Conservation (phyloP, 495 filamentous ascomycete species). For the Letharia columbiana region DNA sequence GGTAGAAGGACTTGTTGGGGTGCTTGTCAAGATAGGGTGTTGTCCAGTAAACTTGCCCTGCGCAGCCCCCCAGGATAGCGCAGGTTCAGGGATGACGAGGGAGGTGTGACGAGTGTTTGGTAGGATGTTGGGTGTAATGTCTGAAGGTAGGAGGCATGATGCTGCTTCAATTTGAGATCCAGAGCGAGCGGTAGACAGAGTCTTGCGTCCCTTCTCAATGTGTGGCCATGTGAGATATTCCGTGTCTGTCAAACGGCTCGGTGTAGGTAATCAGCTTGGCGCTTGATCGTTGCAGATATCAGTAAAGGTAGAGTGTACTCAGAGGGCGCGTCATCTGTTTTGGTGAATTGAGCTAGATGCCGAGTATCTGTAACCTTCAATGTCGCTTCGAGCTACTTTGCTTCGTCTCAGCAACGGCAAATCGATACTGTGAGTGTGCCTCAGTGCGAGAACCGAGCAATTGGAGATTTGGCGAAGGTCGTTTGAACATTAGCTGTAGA, state of each 20-base stretch:
- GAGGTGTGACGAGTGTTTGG: too few species aligned
- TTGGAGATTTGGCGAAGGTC: too few species aligned
- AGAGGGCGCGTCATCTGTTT: background rate
- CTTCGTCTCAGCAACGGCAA: too few species aligned
- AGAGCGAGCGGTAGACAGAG: background rate
- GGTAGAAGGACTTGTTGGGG: background rate
- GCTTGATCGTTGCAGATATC: background rate
- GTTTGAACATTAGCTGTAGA: too few species aligned
- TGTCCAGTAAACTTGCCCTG: too few species aligned
- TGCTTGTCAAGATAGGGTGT: too few species aligned
- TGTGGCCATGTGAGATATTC: background rate
- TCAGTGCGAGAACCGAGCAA: too few species aligned
- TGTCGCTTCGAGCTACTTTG: background rate
- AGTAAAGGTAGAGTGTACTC: background rate
- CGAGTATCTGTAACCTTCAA: background rate
- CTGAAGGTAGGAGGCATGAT: background rate
- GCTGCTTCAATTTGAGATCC: background rate
- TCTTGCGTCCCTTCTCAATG: background rate
- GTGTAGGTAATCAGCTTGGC: background rate
- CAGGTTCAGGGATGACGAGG: too few species aligned
- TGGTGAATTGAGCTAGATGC: too few species aligned
- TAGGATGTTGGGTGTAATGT: background rate
- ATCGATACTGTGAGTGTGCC: too few species aligned
- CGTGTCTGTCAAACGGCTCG: background rate
- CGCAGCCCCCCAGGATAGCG: too few species aligned